phyloP scores from a whole-genome alignment of 2,329 filamentous ascomycete genomes.

The Lachnellula occidentalis region DNA sequence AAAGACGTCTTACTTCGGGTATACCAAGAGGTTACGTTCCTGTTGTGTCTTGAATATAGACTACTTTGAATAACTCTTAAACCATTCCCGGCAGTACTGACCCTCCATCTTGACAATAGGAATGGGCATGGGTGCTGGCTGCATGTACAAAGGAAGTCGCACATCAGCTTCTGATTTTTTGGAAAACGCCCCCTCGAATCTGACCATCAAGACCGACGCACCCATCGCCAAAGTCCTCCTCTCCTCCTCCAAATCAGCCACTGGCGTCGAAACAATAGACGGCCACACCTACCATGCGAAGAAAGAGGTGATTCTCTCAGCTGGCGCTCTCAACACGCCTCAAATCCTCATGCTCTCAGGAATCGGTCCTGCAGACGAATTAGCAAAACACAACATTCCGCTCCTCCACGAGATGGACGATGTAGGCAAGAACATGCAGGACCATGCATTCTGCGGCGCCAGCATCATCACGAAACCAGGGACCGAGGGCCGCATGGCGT shows the following conservation, averaged over 20 bases:
- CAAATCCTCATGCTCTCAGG: conserved; percentile 44
- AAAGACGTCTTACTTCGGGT: too few relatives aligned
- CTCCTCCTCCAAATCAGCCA: conserved; percentile 39
- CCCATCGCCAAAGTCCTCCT: conserved; percentile 44
- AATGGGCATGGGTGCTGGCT: conserved; percentile 45
- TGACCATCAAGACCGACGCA: conserved; percentile 45
- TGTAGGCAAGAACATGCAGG: conserved; percentile 58
- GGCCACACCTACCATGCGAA: conserved; percentile 31
- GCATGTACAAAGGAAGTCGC: conserved; percentile 42
- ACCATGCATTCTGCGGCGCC: conserved; percentile 26
- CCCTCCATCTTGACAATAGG: conserved; percentile 30
- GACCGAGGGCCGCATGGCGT: conserved; percentile 39
- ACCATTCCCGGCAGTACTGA: background rate
- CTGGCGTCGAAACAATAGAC: conserved; percentile 40
- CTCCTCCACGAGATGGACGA: conserved; percentile 54
- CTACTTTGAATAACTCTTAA: background rate
- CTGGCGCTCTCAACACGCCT: conserved; percentile 41
- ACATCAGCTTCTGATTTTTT: conserved; percentile 49
- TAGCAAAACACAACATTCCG: conserved; percentile 41
- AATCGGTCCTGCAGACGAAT: conserved; percentile 37
- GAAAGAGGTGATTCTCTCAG: conserved; percentile 43
- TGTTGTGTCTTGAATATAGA: too few relatives aligned
- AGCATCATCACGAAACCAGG: conserved; percentile 37
- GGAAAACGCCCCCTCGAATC: conserved; percentile 39
- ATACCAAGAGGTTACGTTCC: too few relatives aligned